Conservation (phyloP, 73 alveolate genomes). For the Paraurostyla sp. region DNA sequence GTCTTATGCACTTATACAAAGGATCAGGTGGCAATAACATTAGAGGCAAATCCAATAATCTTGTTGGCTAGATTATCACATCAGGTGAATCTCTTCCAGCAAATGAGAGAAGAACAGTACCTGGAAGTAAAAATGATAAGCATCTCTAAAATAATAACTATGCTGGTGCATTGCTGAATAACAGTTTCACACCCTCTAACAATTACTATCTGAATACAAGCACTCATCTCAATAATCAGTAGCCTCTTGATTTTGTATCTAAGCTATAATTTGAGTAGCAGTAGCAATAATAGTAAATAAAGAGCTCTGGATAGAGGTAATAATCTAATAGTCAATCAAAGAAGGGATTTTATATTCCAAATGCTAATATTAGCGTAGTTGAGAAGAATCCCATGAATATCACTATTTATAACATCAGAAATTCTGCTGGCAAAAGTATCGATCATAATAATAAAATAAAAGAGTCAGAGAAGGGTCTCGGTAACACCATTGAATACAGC, state of each 20-base stretch:
- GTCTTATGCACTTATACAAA: constrained; percentile 2
- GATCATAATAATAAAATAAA: too few relatives aligned
- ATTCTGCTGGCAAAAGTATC: too few relatives aligned
- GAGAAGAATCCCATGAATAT: constrained; percentile 67
- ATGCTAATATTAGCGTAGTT: constrained; percentile 32
- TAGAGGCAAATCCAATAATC: background rate
- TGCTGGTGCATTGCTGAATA: background rate
- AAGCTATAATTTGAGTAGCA: constrained; percentile 13
- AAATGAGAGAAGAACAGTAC: background rate
- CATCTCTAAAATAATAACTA: background rate
- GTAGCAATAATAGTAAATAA: background rate
- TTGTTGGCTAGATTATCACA: too few relatives aligned
- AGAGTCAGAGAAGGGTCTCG: too few relatives aligned
- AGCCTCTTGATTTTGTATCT: constrained; percentile 13
- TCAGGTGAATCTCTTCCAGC: background rate
- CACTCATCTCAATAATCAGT: background rate
- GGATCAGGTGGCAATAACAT: background rate
- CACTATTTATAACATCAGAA: constrained; percentile 46
- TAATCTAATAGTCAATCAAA: background rate
- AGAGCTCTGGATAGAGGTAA: background rate
- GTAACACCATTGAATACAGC: too few relatives aligned
- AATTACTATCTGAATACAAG: background rate
- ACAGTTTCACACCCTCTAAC: background rate
- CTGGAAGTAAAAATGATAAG: background rate
- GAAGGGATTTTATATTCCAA: constrained; percentile 38